Conservation (phyloP, 73 alveolate genomes). For the Symbiodinium natans region DNA sequence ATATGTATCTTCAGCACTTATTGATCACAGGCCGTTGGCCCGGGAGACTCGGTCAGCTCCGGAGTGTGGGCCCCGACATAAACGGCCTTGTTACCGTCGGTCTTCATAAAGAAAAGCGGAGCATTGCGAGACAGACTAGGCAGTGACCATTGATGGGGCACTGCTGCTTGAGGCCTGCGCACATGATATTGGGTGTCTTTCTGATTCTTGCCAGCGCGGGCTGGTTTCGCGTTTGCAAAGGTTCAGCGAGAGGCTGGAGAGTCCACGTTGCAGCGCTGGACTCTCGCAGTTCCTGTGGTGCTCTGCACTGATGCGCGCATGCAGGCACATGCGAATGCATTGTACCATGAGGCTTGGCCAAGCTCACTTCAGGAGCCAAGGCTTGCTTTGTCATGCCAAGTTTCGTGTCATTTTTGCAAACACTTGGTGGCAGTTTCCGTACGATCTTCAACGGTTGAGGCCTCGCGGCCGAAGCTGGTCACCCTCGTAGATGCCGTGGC, state of each 20-base stretch:
- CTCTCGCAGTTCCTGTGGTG: background rate
- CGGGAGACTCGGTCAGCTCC: background rate
- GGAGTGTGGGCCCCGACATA: background rate
- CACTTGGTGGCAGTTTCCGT: background rate
- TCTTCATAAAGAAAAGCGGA: background rate
- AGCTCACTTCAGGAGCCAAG: constrained; percentile 46
- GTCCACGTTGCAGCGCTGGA: constrained; percentile 61
- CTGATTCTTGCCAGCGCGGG: background rate
- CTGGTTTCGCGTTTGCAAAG: constrained; percentile 19
- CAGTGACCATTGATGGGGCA: constrained; percentile 49
- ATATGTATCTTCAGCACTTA: too few species aligned
- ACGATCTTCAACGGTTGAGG: background rate
- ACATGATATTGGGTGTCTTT: too few species aligned
- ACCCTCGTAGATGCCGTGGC: constrained; percentile 96
- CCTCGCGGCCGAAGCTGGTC: constrained; percentile 96
- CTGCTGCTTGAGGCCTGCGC: constrained; percentile 24
- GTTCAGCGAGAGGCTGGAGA: constrained; percentile 70
- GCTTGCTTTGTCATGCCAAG: background rate
- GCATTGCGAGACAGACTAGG: background rate
- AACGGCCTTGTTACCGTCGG: too few species aligned
- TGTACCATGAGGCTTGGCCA: constrained; percentile 31
- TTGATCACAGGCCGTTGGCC: background rate
- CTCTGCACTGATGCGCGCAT: background rate
- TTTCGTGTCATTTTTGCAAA: background rate
- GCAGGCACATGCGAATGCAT: background rate